Percentiles rank a stretch among this genome's conserved stretches.
These are phyloP conservation scores for Sporisorium exsertum DNA, from an alignment of 1,284 basidiomycete genomes.

Conservation along the genomic window DNA sequence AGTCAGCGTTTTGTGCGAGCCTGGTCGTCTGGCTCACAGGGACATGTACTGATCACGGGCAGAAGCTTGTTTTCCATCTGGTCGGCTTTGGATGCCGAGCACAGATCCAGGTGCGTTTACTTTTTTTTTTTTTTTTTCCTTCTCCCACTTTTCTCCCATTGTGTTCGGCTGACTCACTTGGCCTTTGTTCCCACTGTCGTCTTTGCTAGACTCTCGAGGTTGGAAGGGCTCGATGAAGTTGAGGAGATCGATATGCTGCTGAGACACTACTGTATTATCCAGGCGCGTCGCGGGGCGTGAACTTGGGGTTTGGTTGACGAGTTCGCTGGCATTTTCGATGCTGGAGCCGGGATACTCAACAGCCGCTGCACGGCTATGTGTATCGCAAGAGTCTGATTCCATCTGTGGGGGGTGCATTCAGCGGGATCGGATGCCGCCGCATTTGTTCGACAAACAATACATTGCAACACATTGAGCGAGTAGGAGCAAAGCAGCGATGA, in stretches of 20 bases:
- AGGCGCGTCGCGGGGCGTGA: conserved; percentile 7
- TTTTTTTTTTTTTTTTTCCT: too few species aligned
- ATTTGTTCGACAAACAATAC: too few species aligned
- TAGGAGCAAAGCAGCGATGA: too few species aligned
- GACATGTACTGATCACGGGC: conserved; percentile 7
- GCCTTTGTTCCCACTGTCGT: background rate
- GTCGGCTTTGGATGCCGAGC: conserved; percentile 28
- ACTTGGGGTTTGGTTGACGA: too few species aligned
- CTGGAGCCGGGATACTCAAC: too few species aligned
- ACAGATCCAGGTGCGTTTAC: conserved; percentile 43
- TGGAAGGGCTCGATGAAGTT: conserved; percentile 67
- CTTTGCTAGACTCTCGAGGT: conserved; percentile 40
- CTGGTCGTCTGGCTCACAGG: conserved; percentile 7
- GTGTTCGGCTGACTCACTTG: background rate
- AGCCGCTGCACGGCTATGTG: too few species aligned
- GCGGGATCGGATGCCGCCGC: too few species aligned
- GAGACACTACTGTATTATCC: conserved; percentile 61
- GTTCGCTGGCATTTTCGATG: too few species aligned
- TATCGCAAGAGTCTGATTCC: too few species aligned
- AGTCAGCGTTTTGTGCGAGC: conserved; percentile 38
- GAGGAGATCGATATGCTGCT: conserved; percentile 68
- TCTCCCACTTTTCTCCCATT: background rate
- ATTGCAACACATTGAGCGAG: too few species aligned
- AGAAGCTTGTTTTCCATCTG: conserved; percentile 51
- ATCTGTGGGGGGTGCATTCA: too few species aligned